Evolutionary conservation across 352 stramenopile species (phyloP), one percentile per base, ranked within the genome.

Genomic region (Phytophthora europaea): DNA sequence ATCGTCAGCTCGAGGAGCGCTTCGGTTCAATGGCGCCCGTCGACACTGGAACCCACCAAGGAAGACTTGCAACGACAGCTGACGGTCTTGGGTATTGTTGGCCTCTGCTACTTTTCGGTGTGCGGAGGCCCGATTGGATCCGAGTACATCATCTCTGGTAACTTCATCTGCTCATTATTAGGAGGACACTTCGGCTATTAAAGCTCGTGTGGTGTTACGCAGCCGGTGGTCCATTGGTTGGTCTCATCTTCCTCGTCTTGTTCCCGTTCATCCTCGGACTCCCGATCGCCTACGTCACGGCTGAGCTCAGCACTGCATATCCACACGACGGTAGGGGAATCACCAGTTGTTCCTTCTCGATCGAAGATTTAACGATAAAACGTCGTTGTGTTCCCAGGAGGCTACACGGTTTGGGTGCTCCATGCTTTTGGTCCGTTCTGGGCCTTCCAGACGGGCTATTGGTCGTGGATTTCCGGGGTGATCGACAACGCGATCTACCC

Each of bases 401-500:
- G 84, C 53, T 97, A 92, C 75, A 93, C 97, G 18, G 85, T 94
- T 4, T 99, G 95, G 95, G 90, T 98, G 8, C 80, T 97, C 56
- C 83, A 95, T 65, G 93, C 94, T 0, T 98, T 98, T 83, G 94
- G 94, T 4, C 80, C 88, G 1, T 97, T 94, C 72, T 95, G 87
- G 88, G 88, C 79, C 18, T 96, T 93, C 68, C 86, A 94, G 74
- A 89, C 91, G 52, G 89, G 87, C 13, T 93, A 91, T 68, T 86
- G 87, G 72, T 84, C 78, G 28, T 98, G 94, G 94, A 79, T 98
- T 33, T 91, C 83, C 3, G 94, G 94, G 36, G 93, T 95, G 18
- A 94, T 94, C 52, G 94, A 98, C 79, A 98, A 98, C 80, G 89
- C 93, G 8, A 87, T 99, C 53, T 99, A 98, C 80, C 93, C 94